Evolutionary conservation across 306 rosid species (phyloP), one percentile per base, ranked within the genome.

Genomic region (Pachyrhizus erosus): DNA sequence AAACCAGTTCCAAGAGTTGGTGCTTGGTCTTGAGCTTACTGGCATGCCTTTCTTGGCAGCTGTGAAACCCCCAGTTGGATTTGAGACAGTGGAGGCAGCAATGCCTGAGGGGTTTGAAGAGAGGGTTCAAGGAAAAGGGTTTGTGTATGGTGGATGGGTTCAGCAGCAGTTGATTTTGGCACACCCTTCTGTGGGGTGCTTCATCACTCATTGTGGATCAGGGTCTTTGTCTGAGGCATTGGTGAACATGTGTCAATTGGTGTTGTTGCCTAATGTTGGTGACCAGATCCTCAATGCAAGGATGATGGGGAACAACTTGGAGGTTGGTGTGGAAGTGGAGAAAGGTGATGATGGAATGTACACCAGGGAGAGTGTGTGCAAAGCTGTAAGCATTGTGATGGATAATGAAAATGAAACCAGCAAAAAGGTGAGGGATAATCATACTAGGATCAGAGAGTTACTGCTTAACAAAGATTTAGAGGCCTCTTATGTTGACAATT

Each of bases 301-400:
- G 68, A 49, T 84, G 78, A 84, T 78, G 83, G 74, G 60, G 3
- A 82, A 75, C 5, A 85, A 57, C 52, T 76, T 84, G 76, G 39
- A 78, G 55, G 86, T 81, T 73, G 90, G 90, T 12, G 86, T 84
- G 71, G 88, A 74, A 61, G 86, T 84, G 27, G 80, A 74, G 80
- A 84, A 87, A 51, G 84, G 70, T 40, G 86, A 84, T 2, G 79
- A 84, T 68, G 90, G 86, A 1, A 11, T 74, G 15, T 82, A 74
- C 68, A 84, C 70, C 0, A 84, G 21, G 57, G 85, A 61, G 0
- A 70, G 67, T 31, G 87, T 87, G 0, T 79, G 78, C 6, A 39
- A 65, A 48, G 81, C 85, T 61, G 87, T 87, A 58, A 82, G 65
- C 2, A 79, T 62, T 29, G 85, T 80, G 68, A 82, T 85, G 88